A percentile compares a stretch with the other conserved stretches of the same genome.
phyloP scores from a whole-genome alignment of 257 asterid species.

The Catharanthus roseus region DNA sequence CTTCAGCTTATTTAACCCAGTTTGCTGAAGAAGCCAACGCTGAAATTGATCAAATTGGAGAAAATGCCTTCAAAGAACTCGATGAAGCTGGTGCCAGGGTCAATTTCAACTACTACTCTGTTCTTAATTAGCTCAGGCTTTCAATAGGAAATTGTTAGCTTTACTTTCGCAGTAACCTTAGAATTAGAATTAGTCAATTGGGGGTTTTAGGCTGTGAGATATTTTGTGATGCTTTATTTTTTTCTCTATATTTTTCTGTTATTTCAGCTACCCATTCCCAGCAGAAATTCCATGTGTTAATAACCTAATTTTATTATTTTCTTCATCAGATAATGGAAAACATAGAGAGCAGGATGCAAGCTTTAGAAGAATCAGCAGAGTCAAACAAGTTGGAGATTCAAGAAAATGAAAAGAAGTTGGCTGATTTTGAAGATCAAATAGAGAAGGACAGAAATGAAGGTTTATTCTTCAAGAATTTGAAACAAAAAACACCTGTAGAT shows the following conservation, averaged over 20 bases:
- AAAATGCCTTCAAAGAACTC: conserved; percentile 74
- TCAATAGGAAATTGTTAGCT: background rate
- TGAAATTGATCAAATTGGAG: conserved; percentile 79
- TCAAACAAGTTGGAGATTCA: conserved; percentile 61
- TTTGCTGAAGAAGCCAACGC: conserved; percentile 90
- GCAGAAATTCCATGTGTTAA: too few relatives aligned
- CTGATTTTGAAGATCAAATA: conserved; percentile 54
- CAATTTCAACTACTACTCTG: conserved; percentile 11
- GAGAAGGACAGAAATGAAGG: conserved; percentile 75
- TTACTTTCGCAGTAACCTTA: too few relatives aligned
- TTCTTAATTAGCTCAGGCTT: background rate
- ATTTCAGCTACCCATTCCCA: too few relatives aligned
- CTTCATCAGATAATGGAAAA: conserved; percentile 78
- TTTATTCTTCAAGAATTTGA: conserved; percentile 68
- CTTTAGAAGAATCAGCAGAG: conserved; percentile 75
- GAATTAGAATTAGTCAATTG: too few relatives aligned
- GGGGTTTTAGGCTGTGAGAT: too few relatives aligned
- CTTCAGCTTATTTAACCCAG: conserved; percentile 66
- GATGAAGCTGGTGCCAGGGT: conserved; percentile 87
- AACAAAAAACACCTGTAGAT: conserved; percentile 45
- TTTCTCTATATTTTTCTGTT: too few relatives aligned
- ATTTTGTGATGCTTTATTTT: too few relatives aligned
- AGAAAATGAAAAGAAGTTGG: conserved; percentile 51
- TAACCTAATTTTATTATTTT: conserved; percentile 20
- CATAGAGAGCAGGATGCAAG: conserved; percentile 78